Evolutionary conservation across 2,329 filamentous ascomycete genomes (phyloP).

Genomic region (Nemania sp.): DNA sequence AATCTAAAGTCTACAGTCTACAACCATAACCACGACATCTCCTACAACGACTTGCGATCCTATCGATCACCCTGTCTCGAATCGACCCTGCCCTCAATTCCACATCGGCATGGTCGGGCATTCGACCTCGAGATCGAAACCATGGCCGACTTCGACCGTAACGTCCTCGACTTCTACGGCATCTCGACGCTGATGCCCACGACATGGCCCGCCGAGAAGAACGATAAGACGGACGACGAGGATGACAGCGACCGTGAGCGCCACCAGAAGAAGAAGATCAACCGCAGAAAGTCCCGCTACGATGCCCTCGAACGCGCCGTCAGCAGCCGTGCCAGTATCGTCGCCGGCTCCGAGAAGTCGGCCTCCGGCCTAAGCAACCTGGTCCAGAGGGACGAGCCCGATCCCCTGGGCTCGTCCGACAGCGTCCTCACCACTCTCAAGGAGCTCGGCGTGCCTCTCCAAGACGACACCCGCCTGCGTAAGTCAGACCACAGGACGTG

Average conservation of each 20-base stretch:
- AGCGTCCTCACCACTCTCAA: constrained; percentile 84
- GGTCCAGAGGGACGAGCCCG: constrained; percentile 88
- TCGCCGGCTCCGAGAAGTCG: constrained; percentile 70
- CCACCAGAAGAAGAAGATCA: constrained; percentile 52
- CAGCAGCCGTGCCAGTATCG: constrained; percentile 67
- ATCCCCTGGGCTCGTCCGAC: constrained; percentile 84
- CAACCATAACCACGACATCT: too few species aligned
- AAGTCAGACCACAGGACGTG: constrained; percentile 43
- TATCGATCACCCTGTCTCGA: too few species aligned
- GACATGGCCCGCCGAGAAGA: constrained; percentile 83
- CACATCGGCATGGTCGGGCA: not conserved
- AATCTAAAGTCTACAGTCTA: too few species aligned
- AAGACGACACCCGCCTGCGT: constrained; percentile 82
- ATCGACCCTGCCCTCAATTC: not conserved
- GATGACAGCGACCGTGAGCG: constrained; percentile 64
- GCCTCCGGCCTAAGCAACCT: constrained; percentile 71
- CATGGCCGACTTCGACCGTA: constrained; percentile 74
- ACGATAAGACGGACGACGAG: constrained; percentile 65
- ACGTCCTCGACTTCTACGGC: constrained; percentile 87
- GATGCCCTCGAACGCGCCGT: constrained; percentile 80
- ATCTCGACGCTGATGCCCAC: constrained; percentile 76
- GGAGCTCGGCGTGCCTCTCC: constrained; percentile 75
- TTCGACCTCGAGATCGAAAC: constrained; percentile 22
- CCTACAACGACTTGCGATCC: too few species aligned
- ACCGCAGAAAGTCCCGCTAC: constrained; percentile 75